Conservation (phyloP, 345 rosid genomes). For the Camelina hispida region DNA sequence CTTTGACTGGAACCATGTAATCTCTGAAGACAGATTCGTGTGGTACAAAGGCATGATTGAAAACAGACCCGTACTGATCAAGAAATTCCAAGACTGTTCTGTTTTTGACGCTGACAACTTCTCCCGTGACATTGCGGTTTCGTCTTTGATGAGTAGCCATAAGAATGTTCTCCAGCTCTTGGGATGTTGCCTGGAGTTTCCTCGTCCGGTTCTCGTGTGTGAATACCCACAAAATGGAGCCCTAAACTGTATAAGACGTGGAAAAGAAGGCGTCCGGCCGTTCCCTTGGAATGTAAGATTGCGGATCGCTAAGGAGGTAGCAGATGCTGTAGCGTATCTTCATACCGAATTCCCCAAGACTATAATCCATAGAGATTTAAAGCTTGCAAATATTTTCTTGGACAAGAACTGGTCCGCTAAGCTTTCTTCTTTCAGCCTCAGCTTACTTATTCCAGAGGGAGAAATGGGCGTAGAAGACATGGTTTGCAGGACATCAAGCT, state of each 20-base stretch:
- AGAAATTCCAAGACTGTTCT: constrained; percentile 9
- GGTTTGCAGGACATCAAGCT: constrained; percentile 35
- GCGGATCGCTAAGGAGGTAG: constrained; percentile 34
- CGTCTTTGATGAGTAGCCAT: constrained; percentile 37
- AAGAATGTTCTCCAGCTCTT: constrained; percentile 36
- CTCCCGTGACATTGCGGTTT: constrained; percentile 29
- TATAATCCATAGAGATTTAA: constrained; percentile 39
- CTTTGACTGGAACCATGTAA: constrained; percentile 17
- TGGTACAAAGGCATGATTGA: constrained; percentile 30
- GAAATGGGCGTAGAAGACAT: constrained; percentile 11
- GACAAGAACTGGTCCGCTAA: constrained; percentile 27
- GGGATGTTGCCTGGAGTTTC: constrained; percentile 36
- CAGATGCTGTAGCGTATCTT: constrained; percentile 29
- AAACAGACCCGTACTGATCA: constrained; percentile 34
- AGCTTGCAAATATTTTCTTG: constrained; percentile 37
- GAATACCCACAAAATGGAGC: constrained; percentile 35
- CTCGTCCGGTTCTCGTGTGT: constrained; percentile 33
- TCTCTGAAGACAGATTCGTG: constrained; percentile 18
- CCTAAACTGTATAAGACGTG: constrained; percentile 11
- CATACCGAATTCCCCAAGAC: constrained; percentile 34
- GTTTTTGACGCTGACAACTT: constrained; percentile 26
- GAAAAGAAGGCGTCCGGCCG: neutral
- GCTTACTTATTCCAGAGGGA: constrained; percentile 35
- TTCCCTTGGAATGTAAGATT: constrained; percentile 36
- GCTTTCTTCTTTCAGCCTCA: constrained; percentile 33